Conservation (phyloP, 2,329 filamentous ascomycete species). For the Colletotrichum brevisporum region DNA sequence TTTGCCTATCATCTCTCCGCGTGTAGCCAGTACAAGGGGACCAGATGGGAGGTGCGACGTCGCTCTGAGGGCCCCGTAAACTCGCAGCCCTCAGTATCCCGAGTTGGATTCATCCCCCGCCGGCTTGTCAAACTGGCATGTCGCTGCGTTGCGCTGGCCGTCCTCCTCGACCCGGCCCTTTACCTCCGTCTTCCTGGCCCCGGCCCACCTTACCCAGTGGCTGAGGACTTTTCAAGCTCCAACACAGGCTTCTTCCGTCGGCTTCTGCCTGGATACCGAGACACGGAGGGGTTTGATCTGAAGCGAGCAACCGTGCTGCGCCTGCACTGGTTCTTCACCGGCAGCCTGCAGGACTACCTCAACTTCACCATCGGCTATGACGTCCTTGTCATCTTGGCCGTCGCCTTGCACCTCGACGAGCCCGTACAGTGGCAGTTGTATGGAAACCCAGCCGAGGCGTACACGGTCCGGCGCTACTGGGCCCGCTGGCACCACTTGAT, state of each 20-base stretch:
- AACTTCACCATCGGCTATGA: slow-evolving; percentile 5
- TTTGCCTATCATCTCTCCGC: slow-evolving; percentile 4
- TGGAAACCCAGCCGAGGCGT: not conserved
- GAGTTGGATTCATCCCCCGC: not conserved
- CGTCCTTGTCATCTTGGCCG: not conserved
- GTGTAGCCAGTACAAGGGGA: slow-evolving; percentile 2
- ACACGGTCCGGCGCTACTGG: not conserved
- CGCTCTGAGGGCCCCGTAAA: not conserved
- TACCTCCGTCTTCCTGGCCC: not conserved
- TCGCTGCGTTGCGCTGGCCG: not conserved
- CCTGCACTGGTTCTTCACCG: not conserved
- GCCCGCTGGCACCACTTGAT: not conserved
- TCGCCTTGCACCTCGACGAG: not conserved
- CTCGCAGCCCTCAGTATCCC: not conserved
- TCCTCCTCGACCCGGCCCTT: slow-evolving; percentile 4
- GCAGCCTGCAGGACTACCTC: not conserved
- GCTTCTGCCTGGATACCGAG: not conserved
- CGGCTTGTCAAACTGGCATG: not conserved
- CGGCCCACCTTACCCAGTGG: not conserved
- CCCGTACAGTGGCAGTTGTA: not conserved
- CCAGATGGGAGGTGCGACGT: not conserved
- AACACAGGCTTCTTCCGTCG: not conserved
- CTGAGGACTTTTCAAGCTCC: not conserved
- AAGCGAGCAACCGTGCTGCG: slow-evolving; percentile 6
- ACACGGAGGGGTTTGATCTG: not conserved